Evolutionary conservation across 495 filamentous ascomycete genomes (phyloP), one percentile per base, ranked within the genome.

Genomic region (Hyaloscypha bicolor): DNA sequence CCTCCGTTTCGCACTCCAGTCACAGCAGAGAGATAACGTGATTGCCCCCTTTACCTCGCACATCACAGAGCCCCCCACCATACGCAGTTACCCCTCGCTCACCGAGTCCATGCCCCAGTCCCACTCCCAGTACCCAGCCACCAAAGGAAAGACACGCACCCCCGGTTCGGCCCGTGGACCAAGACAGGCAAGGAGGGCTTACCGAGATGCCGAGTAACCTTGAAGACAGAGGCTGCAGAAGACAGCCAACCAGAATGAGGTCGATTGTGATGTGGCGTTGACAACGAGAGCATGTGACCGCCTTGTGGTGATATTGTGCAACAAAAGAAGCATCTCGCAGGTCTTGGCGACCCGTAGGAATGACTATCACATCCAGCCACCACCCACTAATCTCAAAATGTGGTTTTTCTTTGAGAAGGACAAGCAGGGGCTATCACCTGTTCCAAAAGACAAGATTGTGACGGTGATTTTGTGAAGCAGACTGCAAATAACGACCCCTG

Each of bases 171-270:
- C 9, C 53, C 53, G 53, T 29, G 29, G 53, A 0, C 51, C 22
- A 25, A 21, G 16, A 16, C 51, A 6, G 9, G 16, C 51, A 11
- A 12, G 6, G 53, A 12, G 51, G 19, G 55, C 29, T 61, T 66
- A 66, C 64, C 64, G 64, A 66, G 64, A 60, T 66, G 64, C 64
- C 64, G 64, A 66, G 64, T 66, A 59, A 48, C 55, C 45, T 45
- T 63, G 35, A 12, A 37, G 35, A 37, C 6, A 37, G 6, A 37
- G 35, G 25, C 25, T 25, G 25, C 25, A 25, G 25, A 25, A 25
- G 25, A 25, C 25, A 25, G 25, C 25, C 25, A 25, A 25, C 25
- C 25, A 25, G 25, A 25, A 25, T 25, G 25, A 25, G 25, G 25
- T 2, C 25, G 25, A 25, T 62, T 37, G 14, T 22, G n/a, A 9